Percentiles rank a stretch among this genome's conserved stretches.
phyloP scores from a whole-genome alignment of 1,139 yeast species.

The Chernovozyma sophiae-reginae region DNA sequence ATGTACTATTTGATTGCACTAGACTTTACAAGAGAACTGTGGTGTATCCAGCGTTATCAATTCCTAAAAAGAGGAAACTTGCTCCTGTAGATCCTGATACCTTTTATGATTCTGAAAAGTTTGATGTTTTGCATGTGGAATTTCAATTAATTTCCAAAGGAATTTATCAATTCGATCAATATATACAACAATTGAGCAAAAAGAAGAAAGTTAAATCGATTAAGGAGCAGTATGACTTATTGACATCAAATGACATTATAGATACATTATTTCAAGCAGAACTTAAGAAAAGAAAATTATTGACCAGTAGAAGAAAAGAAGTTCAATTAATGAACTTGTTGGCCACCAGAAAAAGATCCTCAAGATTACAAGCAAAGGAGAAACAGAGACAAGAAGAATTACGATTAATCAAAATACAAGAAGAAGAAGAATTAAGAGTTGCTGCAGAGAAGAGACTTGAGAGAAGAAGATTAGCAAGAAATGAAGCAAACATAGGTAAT shows the following conservation, averaged over 20 bases:
- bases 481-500: constrained; percentile 11
- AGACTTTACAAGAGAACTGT: constrained; percentile 40
- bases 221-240: constrained; percentile 16
- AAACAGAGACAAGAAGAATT: constrained; percentile 38
- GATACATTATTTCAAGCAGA: constrained; percentile 25
- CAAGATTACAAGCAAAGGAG: constrained; percentile 49
- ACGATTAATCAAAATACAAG: constrained; percentile 28
- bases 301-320: constrained; percentile 43
- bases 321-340: constrained; percentile 44
- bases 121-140: constrained; percentile 27
- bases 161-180: constrained; percentile 28
- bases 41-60: constrained; percentile 25
- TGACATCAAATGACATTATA: constrained; percentile 17
- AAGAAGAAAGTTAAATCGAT: constrained; percentile 16
- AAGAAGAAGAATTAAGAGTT: constrained; percentile 25
- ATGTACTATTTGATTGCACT: constrained; percentile 40
- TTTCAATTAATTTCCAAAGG: constrained; percentile 32
- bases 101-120: constrained; percentile 21
- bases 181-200: constrained; percentile 14
- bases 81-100: constrained; percentile 33
- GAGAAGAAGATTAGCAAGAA: constrained; percentile 26
- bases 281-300: constrained; percentile 36
- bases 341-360: constrained; percentile 47
- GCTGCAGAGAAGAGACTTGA: constrained; percentile 38
- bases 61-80: constrained; percentile 39